Base-by-base conservation (phyloP, 805 yeast species). In the Kluyveromyces lactis region DNA sequence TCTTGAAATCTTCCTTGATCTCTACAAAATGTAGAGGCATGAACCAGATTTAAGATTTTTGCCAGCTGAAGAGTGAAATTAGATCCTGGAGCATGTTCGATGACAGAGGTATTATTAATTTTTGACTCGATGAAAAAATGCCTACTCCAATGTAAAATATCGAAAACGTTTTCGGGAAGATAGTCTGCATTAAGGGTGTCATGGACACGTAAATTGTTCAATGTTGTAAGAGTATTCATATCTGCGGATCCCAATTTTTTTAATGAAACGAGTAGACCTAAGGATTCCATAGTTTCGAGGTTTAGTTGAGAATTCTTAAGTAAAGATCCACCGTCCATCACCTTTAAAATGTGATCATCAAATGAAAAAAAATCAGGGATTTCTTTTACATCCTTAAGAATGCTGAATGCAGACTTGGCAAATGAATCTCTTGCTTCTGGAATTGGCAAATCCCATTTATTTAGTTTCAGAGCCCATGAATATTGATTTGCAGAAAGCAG, bases 381-480 rank as follows among this genome's bases (percentile, higher is more conserved):
- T 26, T 72, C 77, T 26, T 63, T 63, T 4, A 76, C 49, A 4
- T 55, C 53, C 46, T 74, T 79, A 43, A 82, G 60, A 1, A 75
- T 53, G 3, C 66, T 63, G 52, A 81, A 86, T 2, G 79, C 58
- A 2, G 67, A 61, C 32, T 71, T 72, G 33, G 73, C 67, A 29
- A 67, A 72, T 1, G 64, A 56, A 0, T 39, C 37, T 0, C 71
- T 53, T 0, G 42, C 46, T 2, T 51, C 54, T 1, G 79, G 68
- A 0, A 54, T 44, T 0, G 94, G 85, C 1, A 83, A 44, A 39
- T 81, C 81, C 97, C 97, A 89, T 36, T 75, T 73, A 31, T 71
- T 73, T 30, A 89, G 58, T 51, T 82, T 82, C 86, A 95, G 81
- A 1, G 79, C 73, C 75, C 86, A 79, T 42, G 73, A 77, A 53